Percentiles rank a stretch among this genome's conserved stretches.
phyloP scores from a whole-genome alignment of 169 alveolate genomes.

The Plasmodium inui region DNA sequence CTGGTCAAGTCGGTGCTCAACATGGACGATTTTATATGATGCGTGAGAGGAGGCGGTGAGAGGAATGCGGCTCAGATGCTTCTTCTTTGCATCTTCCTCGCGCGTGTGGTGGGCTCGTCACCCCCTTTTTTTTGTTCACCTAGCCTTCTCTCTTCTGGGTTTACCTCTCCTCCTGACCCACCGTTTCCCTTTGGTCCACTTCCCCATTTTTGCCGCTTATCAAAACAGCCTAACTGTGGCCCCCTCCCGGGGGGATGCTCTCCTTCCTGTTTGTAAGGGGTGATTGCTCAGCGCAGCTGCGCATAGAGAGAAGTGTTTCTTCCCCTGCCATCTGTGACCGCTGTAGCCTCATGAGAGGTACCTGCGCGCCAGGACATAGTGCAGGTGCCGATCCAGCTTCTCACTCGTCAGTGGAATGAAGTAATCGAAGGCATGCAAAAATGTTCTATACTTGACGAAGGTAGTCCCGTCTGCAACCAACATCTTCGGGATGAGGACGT shows the following conservation, averaged over 20 bases:
- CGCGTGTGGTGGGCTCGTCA: too few relatives aligned
- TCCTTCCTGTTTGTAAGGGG: background rate
- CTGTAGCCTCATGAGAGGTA: slow-evolving; percentile 13
- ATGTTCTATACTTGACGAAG: slow-evolving; percentile 78
- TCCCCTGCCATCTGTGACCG: background rate
- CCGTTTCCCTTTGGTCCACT: too few relatives aligned
- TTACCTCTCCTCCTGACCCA: too few relatives aligned
- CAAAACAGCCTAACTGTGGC: background rate
- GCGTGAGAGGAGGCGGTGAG: background rate
- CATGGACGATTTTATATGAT: slow-evolving; percentile 43
- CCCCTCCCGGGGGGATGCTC: background rate
- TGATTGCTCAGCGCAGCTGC: background rate
- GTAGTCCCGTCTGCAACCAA: slow-evolving; percentile 78
- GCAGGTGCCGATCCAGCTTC: slow-evolving; percentile 51
- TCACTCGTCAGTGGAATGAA: slow-evolving; percentile 79
- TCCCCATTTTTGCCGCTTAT: background rate
- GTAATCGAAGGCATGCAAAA: slow-evolving; percentile 83
- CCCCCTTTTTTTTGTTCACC: background rate
- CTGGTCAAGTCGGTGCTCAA: slow-evolving; percentile 73
- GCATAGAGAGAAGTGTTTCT: background rate
- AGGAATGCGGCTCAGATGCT: too few relatives aligned
- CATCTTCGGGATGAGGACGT: slow-evolving; percentile 83
- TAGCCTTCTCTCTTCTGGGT: too few relatives aligned
- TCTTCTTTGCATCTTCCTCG: too few relatives aligned
- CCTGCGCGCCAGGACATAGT: slow-evolving; percentile 56